Conservation (phyloP, 1,139 yeast genomes). For the Kluyveromyces sp. region DNA sequence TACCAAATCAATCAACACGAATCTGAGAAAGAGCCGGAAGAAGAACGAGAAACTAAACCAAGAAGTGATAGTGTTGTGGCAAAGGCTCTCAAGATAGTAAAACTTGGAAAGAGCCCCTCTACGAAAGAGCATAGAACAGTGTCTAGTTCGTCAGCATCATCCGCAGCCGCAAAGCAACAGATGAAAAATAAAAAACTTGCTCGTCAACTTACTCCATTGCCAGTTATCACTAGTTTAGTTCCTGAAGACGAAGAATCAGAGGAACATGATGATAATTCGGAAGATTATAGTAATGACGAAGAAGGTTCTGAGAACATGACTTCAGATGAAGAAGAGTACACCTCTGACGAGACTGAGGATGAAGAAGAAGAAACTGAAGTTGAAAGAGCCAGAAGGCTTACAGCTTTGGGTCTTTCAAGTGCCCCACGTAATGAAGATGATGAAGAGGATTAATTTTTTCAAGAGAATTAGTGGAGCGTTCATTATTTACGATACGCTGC, state of each 20-base stretch:
- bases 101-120: conserved; percentile 33
- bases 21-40: conserved; percentile 5
- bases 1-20: conserved; percentile 60
- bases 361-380: conserved; percentile 51
- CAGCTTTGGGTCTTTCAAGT: conserved; percentile 61
- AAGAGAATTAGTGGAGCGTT: too few relatives aligned
- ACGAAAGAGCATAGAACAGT: conserved; percentile 11
- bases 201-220: conserved; percentile 16
- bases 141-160: conserved; percentile 6
- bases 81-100: conserved; percentile 45
- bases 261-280: conserved; percentile 12
- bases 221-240: conserved; percentile 15
- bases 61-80: conserved; percentile 15
- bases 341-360: conserved; percentile 20
- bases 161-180: neutral
- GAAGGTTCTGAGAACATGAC: conserved; percentile 2
- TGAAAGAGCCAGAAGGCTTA: conserved; percentile 69
- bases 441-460: conserved; percentile 38
- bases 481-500: too few relatives aligned
- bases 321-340: conserved; percentile 3
- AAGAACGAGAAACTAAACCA: conserved; percentile 4
- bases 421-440: conserved; percentile 47
- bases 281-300: conserved; percentile 6
- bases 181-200: neutral
- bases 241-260: conserved; percentile 25